These are phyloP conservation scores for Lepidium sativum DNA, from an alignment of 345 rosid species.

Conservation along the genomic window DNA sequence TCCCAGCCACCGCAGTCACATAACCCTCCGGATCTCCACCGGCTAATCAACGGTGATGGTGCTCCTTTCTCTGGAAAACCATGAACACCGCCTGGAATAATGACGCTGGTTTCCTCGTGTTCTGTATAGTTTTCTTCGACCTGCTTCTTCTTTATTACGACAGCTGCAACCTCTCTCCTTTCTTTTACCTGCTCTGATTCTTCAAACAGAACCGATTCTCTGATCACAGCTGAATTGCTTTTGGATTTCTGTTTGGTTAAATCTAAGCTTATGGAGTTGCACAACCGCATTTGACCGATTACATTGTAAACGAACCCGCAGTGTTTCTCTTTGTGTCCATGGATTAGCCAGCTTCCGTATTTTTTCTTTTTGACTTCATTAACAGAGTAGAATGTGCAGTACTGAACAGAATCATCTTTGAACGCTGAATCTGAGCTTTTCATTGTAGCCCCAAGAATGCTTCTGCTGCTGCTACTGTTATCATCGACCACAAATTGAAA, in stretches of 20 bases:
- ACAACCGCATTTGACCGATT: constrained; percentile 61
- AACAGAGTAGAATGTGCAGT: constrained; percentile 56
- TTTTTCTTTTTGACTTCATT: constrained; percentile 55
- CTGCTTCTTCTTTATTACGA: constrained; percentile 13
- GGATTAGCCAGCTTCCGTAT: constrained; percentile 63
- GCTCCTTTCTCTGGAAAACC: constrained; percentile 57
- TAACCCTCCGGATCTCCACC: constrained; percentile 77
- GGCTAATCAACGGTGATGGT: constrained; percentile 64
- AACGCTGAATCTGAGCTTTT: constrained; percentile 29
- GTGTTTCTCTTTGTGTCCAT: constrained; percentile 50
- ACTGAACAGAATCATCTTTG: constrained; percentile 40
- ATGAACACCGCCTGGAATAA: constrained; percentile 75
- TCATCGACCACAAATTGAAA: constrained; percentile 55
- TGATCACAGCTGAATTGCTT: constrained; percentile 11
- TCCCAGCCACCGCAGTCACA: constrained; percentile 99
- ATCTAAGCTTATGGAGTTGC: constrained; percentile 25
- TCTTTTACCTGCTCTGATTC: constrained; percentile 37
- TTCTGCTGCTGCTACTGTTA: constrained; percentile 17
- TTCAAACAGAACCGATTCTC: constrained; percentile 60
- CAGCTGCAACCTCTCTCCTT: constrained; percentile 22
- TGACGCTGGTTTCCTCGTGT: constrained; percentile 25
- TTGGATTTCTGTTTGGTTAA: too few relatives aligned
- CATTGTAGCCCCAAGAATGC: constrained; percentile 56
- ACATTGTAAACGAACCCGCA: constrained; percentile 40
- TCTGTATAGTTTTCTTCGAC: background rate